Percentiles rank a stretch among this genome's conserved stretches.
Conservation (phyloP, 2,329 filamentous ascomycete genomes). For the Sporothrix globosa region DNA sequence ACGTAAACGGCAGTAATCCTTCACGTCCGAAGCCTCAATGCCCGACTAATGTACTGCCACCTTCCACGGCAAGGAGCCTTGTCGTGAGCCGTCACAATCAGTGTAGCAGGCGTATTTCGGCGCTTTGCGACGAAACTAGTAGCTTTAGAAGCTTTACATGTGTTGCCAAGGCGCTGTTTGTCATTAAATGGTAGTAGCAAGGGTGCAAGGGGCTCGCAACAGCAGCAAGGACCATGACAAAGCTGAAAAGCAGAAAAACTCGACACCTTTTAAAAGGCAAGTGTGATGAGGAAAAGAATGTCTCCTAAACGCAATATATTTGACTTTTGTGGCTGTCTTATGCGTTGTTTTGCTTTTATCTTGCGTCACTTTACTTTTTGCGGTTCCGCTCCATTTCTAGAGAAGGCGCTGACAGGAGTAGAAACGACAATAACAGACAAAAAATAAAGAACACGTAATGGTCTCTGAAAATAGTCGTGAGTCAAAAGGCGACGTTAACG, state of each 20-base stretch:
- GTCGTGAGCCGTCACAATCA: not conserved
- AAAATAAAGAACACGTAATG: not conserved
- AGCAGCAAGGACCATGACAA: not conserved
- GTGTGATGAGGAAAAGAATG: not conserved
- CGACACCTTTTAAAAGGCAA: not conserved
- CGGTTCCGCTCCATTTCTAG: not conserved
- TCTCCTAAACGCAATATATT: not conserved
- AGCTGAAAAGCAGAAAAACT: not conserved
- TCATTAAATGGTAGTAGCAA: not conserved
- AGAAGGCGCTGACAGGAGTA: not conserved
- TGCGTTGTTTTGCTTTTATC: not conserved
- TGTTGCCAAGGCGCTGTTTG: not conserved
- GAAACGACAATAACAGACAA: not conserved
- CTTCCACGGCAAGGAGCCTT: too few relatives aligned
- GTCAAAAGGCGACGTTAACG: not conserved
- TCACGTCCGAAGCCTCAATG: not conserved
- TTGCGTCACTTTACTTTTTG: not conserved
- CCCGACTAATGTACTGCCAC: too few relatives aligned
- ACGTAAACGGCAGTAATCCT: not conserved
- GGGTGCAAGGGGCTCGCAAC: not conserved
- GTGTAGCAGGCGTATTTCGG: not conserved
- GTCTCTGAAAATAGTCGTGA: not conserved
- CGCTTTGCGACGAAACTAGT: conserved; percentile 3
- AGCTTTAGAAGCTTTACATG: not conserved
- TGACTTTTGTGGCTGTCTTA: not conserved